Evolutionary conservation across 192 early-diverging fungal genomes (phyloP), one percentile per base, ranked within the genome.

Genomic region (Entophlyctis luteolus): DNA sequence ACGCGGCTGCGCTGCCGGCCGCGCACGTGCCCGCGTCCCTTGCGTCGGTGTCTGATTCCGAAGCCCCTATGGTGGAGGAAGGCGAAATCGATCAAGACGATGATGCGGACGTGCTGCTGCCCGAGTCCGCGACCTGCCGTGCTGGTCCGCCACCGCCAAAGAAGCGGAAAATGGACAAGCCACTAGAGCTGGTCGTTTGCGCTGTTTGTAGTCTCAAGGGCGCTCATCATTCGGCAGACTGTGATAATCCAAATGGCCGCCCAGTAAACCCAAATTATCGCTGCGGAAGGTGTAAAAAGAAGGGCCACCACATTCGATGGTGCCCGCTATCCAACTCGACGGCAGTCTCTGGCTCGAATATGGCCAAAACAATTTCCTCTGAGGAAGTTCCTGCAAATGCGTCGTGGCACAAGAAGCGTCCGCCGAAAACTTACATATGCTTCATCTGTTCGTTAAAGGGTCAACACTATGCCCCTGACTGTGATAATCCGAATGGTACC

Each of bases 401-500:
- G 55, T 16, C 23, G 5, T 14, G 14, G 5, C 0, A 25, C 37
- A 45, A 14, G 6, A 12, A 59, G 34, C 37, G 27, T 16, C 58
- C 58, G 4, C 58, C 33, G 16, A 29, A 1, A n/a, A 31, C 6
- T 20, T 63, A 63, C 33, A 50, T 63, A 20, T 63, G 62, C 48
- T 8, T 8, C 46, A 32, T 32, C 2, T 63, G 62, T 33, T 8
- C 33, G 14, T 48, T 50, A 2, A 1, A 2, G 1, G 62, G 62
- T 10, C 20, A 10, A 22, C 62, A 63, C 32, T 63, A 29, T 50
- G 38, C n/a, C 10, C 27, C 10, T 42, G 29, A 47, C 42, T 63
- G 62, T 34, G 48, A 50, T 25, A 63, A 63, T 28, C 62, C 62
- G 12, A 29, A 48, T 33, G 62, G 62, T 0, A 22, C 42, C 1